Base-by-base conservation (phyloP, 1,284 basidiomycete species). In the Ustilago shanxiensis region DNA sequence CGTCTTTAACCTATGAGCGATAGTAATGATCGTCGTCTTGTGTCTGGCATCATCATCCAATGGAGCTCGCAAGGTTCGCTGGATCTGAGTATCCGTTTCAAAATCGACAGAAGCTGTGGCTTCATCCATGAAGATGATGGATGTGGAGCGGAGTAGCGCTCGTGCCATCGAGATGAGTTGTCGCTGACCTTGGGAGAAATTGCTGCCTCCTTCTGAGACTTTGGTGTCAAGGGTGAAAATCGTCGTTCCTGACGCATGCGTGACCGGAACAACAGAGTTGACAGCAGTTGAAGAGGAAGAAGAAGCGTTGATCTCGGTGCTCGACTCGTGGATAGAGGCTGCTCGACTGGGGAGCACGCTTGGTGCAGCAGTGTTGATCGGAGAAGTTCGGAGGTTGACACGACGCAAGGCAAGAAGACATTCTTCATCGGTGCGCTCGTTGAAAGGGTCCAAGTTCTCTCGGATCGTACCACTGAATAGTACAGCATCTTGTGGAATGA, bases 21-120 rank as follows among this genome's bases (percentile, higher is more conserved):
- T 94, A 1, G 93, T 95, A 71, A 96, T 89, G 24, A 95, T 90
- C 39, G 93, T 91, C 0, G 92, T 67, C 60, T 72, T 72, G 24
- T 66, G 60, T 20, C 45, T 62, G 3, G 22, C 39, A n/a, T 65
- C 68, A 8, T 41, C 55, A 20, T 41, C 68, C 60, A 67, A 29
- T 14, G 65, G 60, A 53, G 69, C 90, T 10, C 93, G 89, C 77
- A 96, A 93, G 0, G 92, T 92, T 22, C 89, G 86, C 85, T 95
- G 93, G 63, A 96, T 93, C 29, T 63, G 66, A 22, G 71, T 39
- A 64, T 83, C 80, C 1, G 84, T 81, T 29, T 72, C 66, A 33
- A 71, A 68, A 62, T 86, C 85, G 26, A 83, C 80, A 9, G 82
- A 82, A n/a, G 80, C 76, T 8, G 81, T 81, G 2, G 85, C 84